Percentiles rank a stretch among this genome's conserved stretches.
Conservation (phyloP, 306 rosid species). For the Inga laurina region DNA sequence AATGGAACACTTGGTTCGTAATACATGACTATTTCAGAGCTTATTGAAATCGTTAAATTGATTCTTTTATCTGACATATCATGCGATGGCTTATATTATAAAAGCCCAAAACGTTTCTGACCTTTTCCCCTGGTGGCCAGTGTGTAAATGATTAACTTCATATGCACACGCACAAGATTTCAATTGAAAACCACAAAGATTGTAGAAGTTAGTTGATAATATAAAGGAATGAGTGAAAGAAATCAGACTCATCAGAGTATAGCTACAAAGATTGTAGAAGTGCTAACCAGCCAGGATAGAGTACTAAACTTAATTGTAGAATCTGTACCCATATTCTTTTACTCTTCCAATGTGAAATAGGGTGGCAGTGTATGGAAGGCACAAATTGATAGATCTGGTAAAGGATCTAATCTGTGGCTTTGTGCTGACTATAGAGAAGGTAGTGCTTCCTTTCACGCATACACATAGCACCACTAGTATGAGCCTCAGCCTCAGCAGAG, state of each 20-base stretch:
- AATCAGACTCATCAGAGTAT: background rate
- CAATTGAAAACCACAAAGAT: background rate
- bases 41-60: background rate
- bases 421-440: background rate
- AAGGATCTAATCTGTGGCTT: background rate
- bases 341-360: background rate
- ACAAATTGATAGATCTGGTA: background rate
- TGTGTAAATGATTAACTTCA: background rate
- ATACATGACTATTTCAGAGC: background rate
- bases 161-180: background rate
- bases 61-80: background rate
- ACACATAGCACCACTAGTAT: background rate
- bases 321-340: background rate
- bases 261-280: background rate
- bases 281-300: background rate
- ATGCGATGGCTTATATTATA: background rate
- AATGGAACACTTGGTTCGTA: background rate
- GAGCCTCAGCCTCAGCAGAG: background rate
- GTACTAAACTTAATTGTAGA: background rate
- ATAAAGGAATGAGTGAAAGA: background rate
- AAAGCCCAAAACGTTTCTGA: background rate
- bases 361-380: background rate
- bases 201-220: background rate
- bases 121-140: background rate
- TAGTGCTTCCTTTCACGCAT: background rate